Evolutionary conservation across 2,329 filamentous ascomycete genomes (phyloP).

Genomic region (Coleophoma eucalyptorum): DNA sequence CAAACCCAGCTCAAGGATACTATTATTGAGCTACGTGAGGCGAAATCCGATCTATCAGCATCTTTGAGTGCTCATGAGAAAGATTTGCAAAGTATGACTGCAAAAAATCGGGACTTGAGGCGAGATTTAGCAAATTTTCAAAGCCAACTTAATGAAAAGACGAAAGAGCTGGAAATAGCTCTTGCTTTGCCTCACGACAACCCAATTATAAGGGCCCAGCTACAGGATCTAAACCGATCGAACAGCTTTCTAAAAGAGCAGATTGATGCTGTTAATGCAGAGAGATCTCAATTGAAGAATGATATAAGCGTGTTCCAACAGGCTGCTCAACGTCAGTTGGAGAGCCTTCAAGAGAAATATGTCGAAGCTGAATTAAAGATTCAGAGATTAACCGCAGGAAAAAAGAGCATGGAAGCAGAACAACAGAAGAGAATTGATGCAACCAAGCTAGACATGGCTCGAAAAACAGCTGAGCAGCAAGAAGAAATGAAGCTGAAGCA

Average conservation of each 20-base stretch:
- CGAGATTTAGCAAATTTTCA: constrained; percentile 12
- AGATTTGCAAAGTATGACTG: constrained; percentile 8
- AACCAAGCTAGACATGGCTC: constrained; percentile 16
- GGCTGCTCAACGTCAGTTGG: constrained; percentile 7
- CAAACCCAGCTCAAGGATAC: constrained; percentile 12
- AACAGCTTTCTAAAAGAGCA: constrained; percentile 21
- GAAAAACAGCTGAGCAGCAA: background rate
- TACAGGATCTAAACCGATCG: constrained; percentile 17
- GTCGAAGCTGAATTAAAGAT: constrained; percentile 15
- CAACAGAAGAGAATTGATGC: background rate
- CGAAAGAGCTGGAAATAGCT: constrained; percentile 13
- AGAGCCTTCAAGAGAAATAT: constrained; percentile 8
- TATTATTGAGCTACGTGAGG: constrained; percentile 16
- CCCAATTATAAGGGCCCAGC: constrained; percentile 8
- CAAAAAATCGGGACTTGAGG: constrained; percentile 11
- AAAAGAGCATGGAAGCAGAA: constrained; percentile 13
- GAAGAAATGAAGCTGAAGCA: background rate
- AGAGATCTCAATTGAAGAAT: constrained; percentile 15
- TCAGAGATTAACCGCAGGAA: constrained; percentile 19
- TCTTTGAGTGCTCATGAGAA: constrained; percentile 8
- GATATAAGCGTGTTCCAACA: constrained; percentile 8
- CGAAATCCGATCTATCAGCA: constrained; percentile 12
- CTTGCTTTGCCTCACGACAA: constrained; percentile 15
- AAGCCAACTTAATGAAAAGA: constrained; percentile 13
- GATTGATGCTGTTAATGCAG: constrained; percentile 27